Evolutionary conservation across 2,329 filamentous ascomycete species (phyloP).

Genomic region (Pestalotiopsis sp.): DNA sequence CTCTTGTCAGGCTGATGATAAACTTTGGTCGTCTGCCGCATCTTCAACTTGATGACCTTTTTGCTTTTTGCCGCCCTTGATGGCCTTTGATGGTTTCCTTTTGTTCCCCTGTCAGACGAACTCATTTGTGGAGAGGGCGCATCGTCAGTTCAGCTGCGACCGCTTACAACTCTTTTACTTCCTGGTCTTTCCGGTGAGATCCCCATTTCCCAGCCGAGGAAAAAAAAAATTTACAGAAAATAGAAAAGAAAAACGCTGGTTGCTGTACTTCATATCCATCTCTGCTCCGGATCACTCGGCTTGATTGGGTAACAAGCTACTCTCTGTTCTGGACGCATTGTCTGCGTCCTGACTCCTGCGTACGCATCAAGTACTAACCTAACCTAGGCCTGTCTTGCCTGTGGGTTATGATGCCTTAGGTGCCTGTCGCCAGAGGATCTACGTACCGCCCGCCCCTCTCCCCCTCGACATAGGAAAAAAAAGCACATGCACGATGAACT

Average conservation of each 20-base stretch:
- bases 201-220: neutral
- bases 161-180: neutral
- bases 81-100: neutral
- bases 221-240: neutral
- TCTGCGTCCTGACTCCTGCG: neutral
- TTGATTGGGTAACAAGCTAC: neutral
- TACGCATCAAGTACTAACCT: too few species aligned
- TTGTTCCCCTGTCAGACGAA: neutral
- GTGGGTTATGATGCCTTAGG: neutral
- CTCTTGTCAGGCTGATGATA: neutral
- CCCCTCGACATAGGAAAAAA: neutral
- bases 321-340: neutral
- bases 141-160: neutral
- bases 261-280: neutral
- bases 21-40: constrained; percentile 1
- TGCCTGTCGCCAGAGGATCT: neutral
- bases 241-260: too few species aligned
- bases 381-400: neutral
- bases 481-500: neutral
- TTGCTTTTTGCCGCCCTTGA: neutral
- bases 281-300: neutral
- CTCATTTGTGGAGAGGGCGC: neutral
- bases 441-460: neutral
- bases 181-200: neutral
- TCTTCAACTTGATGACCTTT: neutral